Percentiles rank a stretch among this genome's conserved stretches.
phyloP scores from a whole-genome alignment of 192 early-diverging fungal species.

The Entomortierella beljakovae region DNA sequence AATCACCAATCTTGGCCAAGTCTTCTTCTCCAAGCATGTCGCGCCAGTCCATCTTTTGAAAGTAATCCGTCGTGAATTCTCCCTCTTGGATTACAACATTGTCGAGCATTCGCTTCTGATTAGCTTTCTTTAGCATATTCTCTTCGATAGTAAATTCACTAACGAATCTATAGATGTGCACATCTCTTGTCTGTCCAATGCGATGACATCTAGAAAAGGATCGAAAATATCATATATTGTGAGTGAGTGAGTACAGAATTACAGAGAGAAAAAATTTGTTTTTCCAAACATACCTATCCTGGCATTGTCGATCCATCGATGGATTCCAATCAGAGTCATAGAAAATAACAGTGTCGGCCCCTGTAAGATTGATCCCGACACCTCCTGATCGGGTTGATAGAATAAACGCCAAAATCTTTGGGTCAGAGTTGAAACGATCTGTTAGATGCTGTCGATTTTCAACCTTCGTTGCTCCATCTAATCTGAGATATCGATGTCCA shows the following conservation, averaged over 20 bases:
- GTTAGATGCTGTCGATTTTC: constrained; percentile 69
- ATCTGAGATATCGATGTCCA: constrained; percentile 69
- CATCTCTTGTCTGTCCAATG: constrained; percentile 77
- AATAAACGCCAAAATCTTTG: constrained; percentile 67
- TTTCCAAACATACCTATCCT: constrained; percentile 69
- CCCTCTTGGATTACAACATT: constrained; percentile 85
- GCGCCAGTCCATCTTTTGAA: constrained; percentile 73
- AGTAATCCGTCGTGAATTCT: constrained; percentile 76
- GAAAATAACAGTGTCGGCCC: constrained; percentile 85
- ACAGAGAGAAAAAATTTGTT: not conserved
- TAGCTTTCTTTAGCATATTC: constrained; percentile 82
- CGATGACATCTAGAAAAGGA: constrained; percentile 67
- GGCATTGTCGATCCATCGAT: constrained; percentile 78
- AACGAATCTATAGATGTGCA: constrained; percentile 83
- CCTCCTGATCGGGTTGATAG: constrained; percentile 78
- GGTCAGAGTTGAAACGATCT: constrained; percentile 70
- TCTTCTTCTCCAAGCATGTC: constrained; percentile 58
- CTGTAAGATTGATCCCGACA: constrained; percentile 81
- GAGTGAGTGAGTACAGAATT: not conserved
- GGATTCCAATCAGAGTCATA: constrained; percentile 86
- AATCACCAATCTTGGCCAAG: constrained; percentile 62
- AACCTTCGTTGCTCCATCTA: constrained; percentile 72
- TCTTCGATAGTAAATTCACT: constrained; percentile 80
- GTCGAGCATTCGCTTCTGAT: constrained; percentile 82
- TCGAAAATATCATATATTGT: not conserved